phyloP scores from a whole-genome alignment of 805 yeast genomes.

The Candida xiaguanensis region DNA sequence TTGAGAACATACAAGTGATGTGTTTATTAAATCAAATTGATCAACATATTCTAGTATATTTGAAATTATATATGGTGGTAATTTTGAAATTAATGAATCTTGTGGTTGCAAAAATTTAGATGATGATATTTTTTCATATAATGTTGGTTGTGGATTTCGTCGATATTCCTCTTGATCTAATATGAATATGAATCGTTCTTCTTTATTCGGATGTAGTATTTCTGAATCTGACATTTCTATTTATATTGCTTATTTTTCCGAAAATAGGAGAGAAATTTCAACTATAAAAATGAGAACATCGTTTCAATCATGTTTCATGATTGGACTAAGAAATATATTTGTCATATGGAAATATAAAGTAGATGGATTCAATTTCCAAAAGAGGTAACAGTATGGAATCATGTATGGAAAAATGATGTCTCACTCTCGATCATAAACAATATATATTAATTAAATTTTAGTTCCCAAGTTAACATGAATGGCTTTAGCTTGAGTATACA shows the following conservation, averaged over 20 bases:
- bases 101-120: slow-evolving; percentile 9
- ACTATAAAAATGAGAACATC: no score
- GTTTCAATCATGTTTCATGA: not conserved
- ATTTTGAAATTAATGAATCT: slow-evolving; percentile 11
- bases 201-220: slow-evolving; percentile 3
- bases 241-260: not conserved
- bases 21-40: slow-evolving; percentile 27
- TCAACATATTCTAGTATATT: slow-evolving; percentile 23
- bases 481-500: slow-evolving; percentile 74
- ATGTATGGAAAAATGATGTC: not conserved
- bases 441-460: slow-evolving; percentile 34
- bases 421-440: no score
- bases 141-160: no score
- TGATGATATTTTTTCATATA: not conserved
- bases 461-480: slow-evolving; percentile 67
- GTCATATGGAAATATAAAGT: no score
- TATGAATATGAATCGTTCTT: no score
- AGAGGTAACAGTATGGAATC: not conserved
- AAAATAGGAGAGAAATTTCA: not conserved
- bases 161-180: no score
- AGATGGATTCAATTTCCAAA: no score
- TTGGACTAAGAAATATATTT: no score
- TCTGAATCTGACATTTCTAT: not conserved
- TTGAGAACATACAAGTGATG: slow-evolving; percentile 19
- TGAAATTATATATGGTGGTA: slow-evolving; percentile 13